Base-by-base conservation (phyloP, 108 stramenopile genomes). In the Epithemia pelagica region DNA sequence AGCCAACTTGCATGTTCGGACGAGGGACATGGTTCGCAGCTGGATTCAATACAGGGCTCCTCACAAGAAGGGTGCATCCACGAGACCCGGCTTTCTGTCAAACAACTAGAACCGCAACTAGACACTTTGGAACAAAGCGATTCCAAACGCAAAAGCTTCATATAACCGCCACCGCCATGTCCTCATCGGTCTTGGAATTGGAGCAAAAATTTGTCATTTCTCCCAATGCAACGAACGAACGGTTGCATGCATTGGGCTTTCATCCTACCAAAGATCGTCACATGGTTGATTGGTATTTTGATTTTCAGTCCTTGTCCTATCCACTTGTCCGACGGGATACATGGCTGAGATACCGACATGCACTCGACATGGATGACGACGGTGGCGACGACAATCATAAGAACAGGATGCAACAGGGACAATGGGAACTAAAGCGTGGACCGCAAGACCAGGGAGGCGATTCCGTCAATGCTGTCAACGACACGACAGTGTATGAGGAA, bases 401-500 rank as follows among this genome's bases (percentile, higher is more conserved):
- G 58, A 7, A 53, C 56, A n/a, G n/a, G n/a, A n/a, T n/a, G n/a
- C n/a, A n/a, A n/a, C 32, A 56, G 3, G 77, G 68, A 52, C 1
- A 73, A 55, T 84, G 83, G 83, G 60, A 84, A 68, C 68, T 84
- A 24, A 84, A 84, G 64, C 37, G 33, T 8, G 80, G 80, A 23
- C 25, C 27, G 18, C 51, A 64, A 37, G 22, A 51, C 52, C 64
- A 58, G 18, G 61, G 59, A 18, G 52, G 32, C 2, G 67, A 59
- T 20, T 2, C 2, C 18, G 23, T 32, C 26, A 28, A 64, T 8
- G 52, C 37, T 30, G 32, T 52, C 19, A 54, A 28, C 8, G 7
- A n/a, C 2, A 27, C 77, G 27, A 80, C 79, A 31, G 75, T 81
- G 8, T 84, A 84, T 56, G 75, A 81, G 66, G 83, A 84, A 72